Percentiles rank a stretch among this genome's conserved stretches.
phyloP scores from a whole-genome alignment of 495 filamentous ascomycete species.

The Xylaria cubensis region DNA sequence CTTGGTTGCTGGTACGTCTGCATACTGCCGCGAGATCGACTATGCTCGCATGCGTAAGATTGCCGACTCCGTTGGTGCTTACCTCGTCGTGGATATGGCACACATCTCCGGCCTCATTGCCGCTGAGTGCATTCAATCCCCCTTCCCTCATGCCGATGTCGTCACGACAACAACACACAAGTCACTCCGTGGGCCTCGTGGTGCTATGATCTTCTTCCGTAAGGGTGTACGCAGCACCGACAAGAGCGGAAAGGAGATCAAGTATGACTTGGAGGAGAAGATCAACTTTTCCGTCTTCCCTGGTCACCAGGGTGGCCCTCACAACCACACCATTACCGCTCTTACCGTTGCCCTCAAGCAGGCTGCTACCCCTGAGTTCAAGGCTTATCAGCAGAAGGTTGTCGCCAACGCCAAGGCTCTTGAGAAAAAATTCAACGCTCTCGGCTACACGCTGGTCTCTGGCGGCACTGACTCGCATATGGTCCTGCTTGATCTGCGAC shows the following conservation, averaged over 20 bases:
- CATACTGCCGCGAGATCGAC: slow-evolving; percentile 98
- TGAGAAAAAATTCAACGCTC: slow-evolving; percentile 77
- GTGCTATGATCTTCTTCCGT: slow-evolving; percentile 99
- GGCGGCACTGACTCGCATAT: slow-evolving; percentile 98
- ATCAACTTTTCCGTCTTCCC: slow-evolving; percentile 99
- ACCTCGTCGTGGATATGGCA: slow-evolving; percentile 97
- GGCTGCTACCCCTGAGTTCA: slow-evolving; percentile 91
- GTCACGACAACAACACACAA: slow-evolving; percentile 99
- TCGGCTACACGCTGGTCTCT: slow-evolving; percentile 91
- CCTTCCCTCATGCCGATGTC: slow-evolving; percentile 93
- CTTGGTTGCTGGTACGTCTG: slow-evolving; percentile 95
- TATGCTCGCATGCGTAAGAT: slow-evolving; percentile 97
- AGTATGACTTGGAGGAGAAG: slow-evolving; percentile 92
- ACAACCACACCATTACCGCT: slow-evolving; percentile 99
- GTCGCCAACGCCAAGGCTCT: slow-evolving; percentile 91
- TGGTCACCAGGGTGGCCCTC: slow-evolving; percentile 97
- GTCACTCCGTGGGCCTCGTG: slow-evolving; percentile 96
- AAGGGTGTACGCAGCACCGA: slow-evolving; percentile 90
- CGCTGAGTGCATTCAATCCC: slow-evolving; percentile 90
- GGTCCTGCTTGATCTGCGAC: slow-evolving; percentile 90
- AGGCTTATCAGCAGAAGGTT: slow-evolving; percentile 92
- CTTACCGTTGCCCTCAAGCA: slow-evolving; percentile 97
- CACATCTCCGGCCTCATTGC: slow-evolving; percentile 98
- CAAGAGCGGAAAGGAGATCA: slow-evolving; percentile 87
- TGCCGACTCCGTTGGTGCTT: slow-evolving; percentile 90